Evolutionary conservation across 768 basidiomycete genomes (phyloP).

Genomic region (Collybia sordida): DNA sequence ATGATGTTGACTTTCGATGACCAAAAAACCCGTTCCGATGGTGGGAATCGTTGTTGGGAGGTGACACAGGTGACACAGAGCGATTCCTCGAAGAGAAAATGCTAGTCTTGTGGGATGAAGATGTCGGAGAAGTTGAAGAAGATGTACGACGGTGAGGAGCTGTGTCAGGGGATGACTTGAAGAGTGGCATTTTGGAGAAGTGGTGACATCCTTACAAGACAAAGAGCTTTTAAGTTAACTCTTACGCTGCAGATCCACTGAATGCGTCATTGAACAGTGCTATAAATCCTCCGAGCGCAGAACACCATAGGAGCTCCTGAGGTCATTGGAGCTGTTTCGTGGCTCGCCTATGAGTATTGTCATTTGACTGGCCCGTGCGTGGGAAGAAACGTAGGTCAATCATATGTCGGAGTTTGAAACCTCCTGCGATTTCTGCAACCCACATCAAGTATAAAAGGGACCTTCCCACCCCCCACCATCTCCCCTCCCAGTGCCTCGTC

Average conservation of each 20-base stretch:
- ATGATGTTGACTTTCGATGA: constrained; percentile 17
- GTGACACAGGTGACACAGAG: constrained; percentile 18
- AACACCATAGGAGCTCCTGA: no score
- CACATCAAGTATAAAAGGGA: constrained; percentile 54
- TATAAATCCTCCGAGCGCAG: not conserved
- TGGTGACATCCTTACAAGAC: not conserved
- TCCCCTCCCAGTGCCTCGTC: constrained; percentile 35
- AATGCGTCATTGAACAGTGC: not conserved
- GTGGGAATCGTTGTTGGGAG: constrained; percentile 2
- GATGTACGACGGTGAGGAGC: constrained; percentile 2
- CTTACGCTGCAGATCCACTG: not conserved
- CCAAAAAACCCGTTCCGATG: constrained; percentile 18
- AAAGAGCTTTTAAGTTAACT: not conserved
- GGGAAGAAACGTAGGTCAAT: constrained; percentile 23
- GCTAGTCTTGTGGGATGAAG: constrained; percentile 22
- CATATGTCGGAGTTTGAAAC: constrained; percentile 45
- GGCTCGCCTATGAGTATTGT: not conserved
- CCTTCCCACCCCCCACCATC: constrained; percentile 39
- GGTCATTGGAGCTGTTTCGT: no score
- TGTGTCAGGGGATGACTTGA: constrained; percentile 12
- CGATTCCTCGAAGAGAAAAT: constrained; percentile 23
- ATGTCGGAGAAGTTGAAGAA: constrained; percentile 1
- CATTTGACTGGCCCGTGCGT: constrained; percentile 42
- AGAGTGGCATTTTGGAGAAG: constrained; percentile 19
- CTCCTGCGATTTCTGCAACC: constrained; percentile 37